A percentile compares a stretch with the other conserved stretches of the same genome.
These are phyloP conservation scores for Chytriomyces sp. DNA, from an alignment of 192 early-diverging fungal species.

Conservation along the genomic window DNA sequence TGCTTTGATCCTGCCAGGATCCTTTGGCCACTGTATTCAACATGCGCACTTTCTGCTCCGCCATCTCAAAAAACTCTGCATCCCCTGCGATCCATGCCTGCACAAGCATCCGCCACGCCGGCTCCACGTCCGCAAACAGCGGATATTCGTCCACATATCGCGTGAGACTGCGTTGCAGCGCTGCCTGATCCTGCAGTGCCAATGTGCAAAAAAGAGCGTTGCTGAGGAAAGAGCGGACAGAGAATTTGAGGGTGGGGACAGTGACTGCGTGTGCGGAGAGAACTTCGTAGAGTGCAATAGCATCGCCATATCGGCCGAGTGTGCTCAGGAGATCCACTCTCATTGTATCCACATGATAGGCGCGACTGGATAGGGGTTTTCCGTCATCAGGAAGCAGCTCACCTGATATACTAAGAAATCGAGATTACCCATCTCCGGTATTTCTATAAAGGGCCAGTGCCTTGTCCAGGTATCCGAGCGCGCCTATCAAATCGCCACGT, in stretches of 20 bases:
- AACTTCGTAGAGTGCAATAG: slow-evolving; percentile 9
- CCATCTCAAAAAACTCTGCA: slow-evolving; percentile 20
- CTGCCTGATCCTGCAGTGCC: not conserved
- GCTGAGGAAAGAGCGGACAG: not conserved
- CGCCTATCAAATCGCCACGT: not conserved
- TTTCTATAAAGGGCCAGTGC: slow-evolving; percentile 3
- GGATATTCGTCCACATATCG: not conserved
- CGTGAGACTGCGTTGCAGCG: not conserved
- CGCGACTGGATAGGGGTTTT: not conserved
- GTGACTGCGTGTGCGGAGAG: slow-evolving; percentile 12
- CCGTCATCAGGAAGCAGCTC: too few species aligned
- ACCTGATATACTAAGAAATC: too few species aligned
- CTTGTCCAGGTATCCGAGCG: slow-evolving; percentile 6
- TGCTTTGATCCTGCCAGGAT: slow-evolving; percentile 14
- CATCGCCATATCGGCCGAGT: slow-evolving; percentile 1
- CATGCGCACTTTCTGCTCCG: not conserved
- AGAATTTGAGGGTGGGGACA: slow-evolving; percentile 8
- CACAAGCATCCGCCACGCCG: slow-evolving; percentile 25
- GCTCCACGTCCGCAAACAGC: slow-evolving; percentile 22
- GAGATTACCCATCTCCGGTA: not conserved
- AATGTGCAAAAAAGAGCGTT: slow-evolving; percentile 7
- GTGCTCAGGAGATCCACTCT: slow-evolving; percentile 1
- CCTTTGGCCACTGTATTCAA: slow-evolving; percentile 10
- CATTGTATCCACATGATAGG: slow-evolving; percentile 4
- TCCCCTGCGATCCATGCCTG: slow-evolving; percentile 14